Base-by-base conservation (phyloP, 352 stramenopile species). In the Plasmopara muralis region DNA sequence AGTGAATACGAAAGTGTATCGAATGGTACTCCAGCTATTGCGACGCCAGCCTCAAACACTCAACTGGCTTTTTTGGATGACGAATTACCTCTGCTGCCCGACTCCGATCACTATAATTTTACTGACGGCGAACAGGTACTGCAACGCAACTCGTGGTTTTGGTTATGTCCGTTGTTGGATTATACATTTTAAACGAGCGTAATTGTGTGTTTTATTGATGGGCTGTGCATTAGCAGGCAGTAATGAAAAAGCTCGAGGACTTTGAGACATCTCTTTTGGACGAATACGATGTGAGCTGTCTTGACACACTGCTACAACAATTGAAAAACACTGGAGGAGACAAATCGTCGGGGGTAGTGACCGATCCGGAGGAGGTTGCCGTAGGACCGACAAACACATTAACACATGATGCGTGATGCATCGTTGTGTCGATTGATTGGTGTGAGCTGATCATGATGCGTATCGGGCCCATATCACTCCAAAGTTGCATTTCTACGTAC, bases 211-310 rank as follows among this genome's bases (percentile, higher is more conserved):
- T 33, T 57, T 42, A 9, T 51, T 66, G 39, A 47, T 74, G 44
- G 57, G 52, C 52, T 61, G 55, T 47, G 20, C 42, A 64, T 57
- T 72, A 86, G 74, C 73, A 93, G 68, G 63, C 85, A 57, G 83
- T 93, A 43, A 91, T 93, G 80, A 85, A 85, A 64, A 89, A 87
- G 53, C 66, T 93, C 37, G 83, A 93, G 43, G 83, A 93, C 62
- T 90, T 93, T 58, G 83, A 93, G 52, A 77, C 81, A 42, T 91
- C 81, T n/a, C 54, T 93, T 39, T 63, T 93, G 29, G 77, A 93
- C 43, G 83, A 93, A 52, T 93, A 93, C 67, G 83, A 93, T 39
- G 83, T 91, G 2, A 75, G 67, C 13, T 92, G 80, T 39, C 68
- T 93, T 29, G 83, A 93, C 51, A 89, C 78, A n/a, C 64, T 93